phyloP scores from a whole-genome alignment of 2,329 filamentous ascomycete genomes.

The Sordariomycetes sp. region DNA sequence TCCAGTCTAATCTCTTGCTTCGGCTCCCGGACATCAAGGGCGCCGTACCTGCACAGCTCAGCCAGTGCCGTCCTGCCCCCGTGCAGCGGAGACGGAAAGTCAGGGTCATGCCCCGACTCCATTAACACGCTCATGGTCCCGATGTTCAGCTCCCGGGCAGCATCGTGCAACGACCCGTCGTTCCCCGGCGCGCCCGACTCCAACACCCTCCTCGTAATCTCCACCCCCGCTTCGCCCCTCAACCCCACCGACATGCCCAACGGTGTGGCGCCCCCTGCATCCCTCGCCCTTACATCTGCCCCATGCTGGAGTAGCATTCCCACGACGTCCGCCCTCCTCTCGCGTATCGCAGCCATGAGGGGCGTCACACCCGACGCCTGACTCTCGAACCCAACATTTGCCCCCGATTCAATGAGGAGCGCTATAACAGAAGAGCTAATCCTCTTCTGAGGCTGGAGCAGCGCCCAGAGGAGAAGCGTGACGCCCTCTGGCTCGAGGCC shows the following conservation, averaged over 20 bases:
- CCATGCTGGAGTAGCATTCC: conserved; percentile 41
- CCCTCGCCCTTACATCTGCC: conserved; percentile 38
- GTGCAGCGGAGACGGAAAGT: conserved; percentile 51
- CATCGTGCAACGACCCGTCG: conserved; percentile 55
- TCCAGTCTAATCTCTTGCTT: conserved; percentile 40
- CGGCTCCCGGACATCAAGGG: conserved; percentile 26
- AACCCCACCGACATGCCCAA: conserved; percentile 45
- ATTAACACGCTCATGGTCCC: conserved; percentile 42
- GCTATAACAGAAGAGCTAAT: conserved; percentile 45
- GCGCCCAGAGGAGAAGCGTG: conserved; percentile 45
- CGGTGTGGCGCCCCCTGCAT: conserved; percentile 43
- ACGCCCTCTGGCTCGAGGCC: conserved; percentile 39
- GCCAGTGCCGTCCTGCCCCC: conserved; percentile 49
- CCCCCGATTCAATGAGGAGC: conserved; percentile 37
- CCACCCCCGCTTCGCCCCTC: conserved; percentile 36
- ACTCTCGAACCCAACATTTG: conserved; percentile 44
- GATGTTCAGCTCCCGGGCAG: conserved; percentile 44
- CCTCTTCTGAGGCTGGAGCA: conserved; percentile 49
- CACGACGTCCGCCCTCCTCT: conserved; percentile 42
- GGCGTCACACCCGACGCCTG: conserved; percentile 38
- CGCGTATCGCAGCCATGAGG: conserved; percentile 44
- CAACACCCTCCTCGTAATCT: conserved; percentile 40
- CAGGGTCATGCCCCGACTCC: conserved; percentile 45
- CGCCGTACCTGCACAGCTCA: conserved; percentile 46
- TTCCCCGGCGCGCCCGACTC: conserved; percentile 42